Base-by-base conservation (phyloP, 768 basidiomycete genomes). In the Lentinula sp. region DNA sequence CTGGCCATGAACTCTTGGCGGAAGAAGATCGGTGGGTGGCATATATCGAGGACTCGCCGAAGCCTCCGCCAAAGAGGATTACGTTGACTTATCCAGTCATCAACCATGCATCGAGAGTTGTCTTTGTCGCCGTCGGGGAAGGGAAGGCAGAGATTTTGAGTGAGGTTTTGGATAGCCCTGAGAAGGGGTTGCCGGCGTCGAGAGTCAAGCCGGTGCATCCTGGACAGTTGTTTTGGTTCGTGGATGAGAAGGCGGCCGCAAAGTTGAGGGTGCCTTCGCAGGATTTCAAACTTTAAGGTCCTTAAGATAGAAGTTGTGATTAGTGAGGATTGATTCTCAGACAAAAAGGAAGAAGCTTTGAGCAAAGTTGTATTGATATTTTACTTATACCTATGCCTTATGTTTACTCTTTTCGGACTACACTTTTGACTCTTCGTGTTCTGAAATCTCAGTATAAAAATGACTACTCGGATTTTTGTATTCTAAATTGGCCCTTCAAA, bases 11-110 rank as follows among this genome's bases (percentile, higher is more conserved):
- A 23, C 82, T 98, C 42, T 82, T 99, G 53, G 63, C 75, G n/a
- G 96, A 97, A 75, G 83, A 80, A 54, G 93, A 93, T 72, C 84
- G 92, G 62, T 99, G 97, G 97, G 91, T 99, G 23, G 96, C 95
- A 1, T 89, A 86, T 73, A 78, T 99, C 68, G 86, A 91, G 18
- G 93, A 98, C 76, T 90, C 90, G 42, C 97, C 97, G 23, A 98
- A 99, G 74, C 93, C 93, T 0, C 97, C 97, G 11, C 78, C 86
- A 11, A 85, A 82, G 67, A 85, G 97, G 63, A 89, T 98, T 74
- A 98, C 97, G 4, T 81, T 99, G 65, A 98, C 97, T 50, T 87
- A 82, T 68, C 91, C 92, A 51, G 94, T 95, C 63, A 86, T 95
- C 66, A 95, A 94, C 70, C 93, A 95, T 71, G 91, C 93, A 16